Percentiles rank a stretch among this genome's conserved stretches.
These are phyloP conservation scores for Pulveroboletus sp. DNA, from an alignment of 768 basidiomycete species.

Conservation along the genomic window DNA sequence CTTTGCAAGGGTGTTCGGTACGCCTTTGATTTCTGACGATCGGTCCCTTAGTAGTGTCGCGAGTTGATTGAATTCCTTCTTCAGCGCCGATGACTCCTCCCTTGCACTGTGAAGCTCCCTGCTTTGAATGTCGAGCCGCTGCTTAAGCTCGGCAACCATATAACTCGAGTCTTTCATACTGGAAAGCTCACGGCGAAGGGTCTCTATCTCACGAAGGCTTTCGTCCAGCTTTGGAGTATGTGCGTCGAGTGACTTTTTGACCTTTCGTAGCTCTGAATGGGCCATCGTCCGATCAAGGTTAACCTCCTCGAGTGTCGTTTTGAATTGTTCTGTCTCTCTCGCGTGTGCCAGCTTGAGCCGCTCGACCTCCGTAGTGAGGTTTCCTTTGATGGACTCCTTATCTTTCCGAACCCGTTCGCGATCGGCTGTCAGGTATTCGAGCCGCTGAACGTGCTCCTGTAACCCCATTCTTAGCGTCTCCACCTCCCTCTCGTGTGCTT, in stretches of 20 bases:
- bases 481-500: conserved; percentile 8
- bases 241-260: conserved; percentile 16
- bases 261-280: conserved; percentile 20
- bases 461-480: conserved; percentile 15
- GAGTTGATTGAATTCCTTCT: conserved; percentile 27
- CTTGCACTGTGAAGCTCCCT: conserved; percentile 5
- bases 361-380: conserved; percentile 21
- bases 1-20: conserved; percentile 42
- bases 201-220: conserved; percentile 14
- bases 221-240: conserved; percentile 18
- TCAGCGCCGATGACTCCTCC: conserved; percentile 27
- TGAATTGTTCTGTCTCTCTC: conserved; percentile 15
- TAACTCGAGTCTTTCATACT: conserved; percentile 10
- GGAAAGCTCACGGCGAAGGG: conserved; percentile 15
- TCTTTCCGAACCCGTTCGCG: conserved; percentile 25
- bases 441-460: conserved; percentile 17
- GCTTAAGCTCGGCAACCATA: conserved; percentile 9
- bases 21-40: conserved; percentile 41
- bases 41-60: conserved; percentile 35
- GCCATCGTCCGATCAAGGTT: conserved; percentile 17
- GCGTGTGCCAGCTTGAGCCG: conserved; percentile 12
- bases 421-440: conserved; percentile 19
- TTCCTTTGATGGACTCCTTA: conserved; percentile 13
- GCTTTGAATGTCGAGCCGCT: conserved; percentile 16
- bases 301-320: conserved; percentile 24